These are phyloP conservation scores for Sanguinoderma infundibulare DNA, from an alignment of 1,284 basidiomycete genomes.

Conservation along the genomic window DNA sequence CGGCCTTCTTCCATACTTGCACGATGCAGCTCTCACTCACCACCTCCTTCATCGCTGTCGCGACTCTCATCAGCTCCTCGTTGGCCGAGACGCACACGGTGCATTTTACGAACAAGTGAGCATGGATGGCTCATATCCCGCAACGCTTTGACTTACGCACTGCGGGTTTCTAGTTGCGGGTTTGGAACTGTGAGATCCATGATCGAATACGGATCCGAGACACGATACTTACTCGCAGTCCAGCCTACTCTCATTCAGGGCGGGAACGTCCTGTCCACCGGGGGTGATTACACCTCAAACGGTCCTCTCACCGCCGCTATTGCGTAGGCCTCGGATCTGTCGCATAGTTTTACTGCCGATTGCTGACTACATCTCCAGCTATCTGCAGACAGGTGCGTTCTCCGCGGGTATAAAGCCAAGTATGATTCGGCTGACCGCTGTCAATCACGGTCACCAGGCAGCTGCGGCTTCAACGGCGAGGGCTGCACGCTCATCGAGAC, in stretches of 20 bases:
- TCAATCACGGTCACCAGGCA: slow-evolving; percentile 26
- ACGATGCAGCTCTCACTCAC: slow-evolving; percentile 39
- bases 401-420: neutral
- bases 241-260: slow-evolving; percentile 41
- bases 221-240: slow-evolving; percentile 10
- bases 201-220: too few species aligned
- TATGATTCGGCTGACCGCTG: too few species aligned
- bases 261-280: slow-evolving; percentile 39
- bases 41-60: slow-evolving; percentile 29
- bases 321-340: slow-evolving; percentile 33
- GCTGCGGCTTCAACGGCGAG: slow-evolving; percentile 48
- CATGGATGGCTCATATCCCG: slow-evolving; percentile 17
- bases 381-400: slow-evolving; percentile 35
- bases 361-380: slow-evolving; percentile 23
- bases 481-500: slow-evolving; percentile 46
- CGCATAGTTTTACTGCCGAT: too few species aligned
- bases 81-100: slow-evolving; percentile 42
- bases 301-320: slow-evolving; percentile 37
- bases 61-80: slow-evolving; percentile 31
- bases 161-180: neutral
- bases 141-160: neutral
- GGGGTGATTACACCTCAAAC: slow-evolving; percentile 36
- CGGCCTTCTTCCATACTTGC: slow-evolving; percentile 26
- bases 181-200: neutral
- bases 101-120: slow-evolving; percentile 41